Evolutionary conservation across 1,284 basidiomycete genomes (phyloP).

Genomic region (Sanghuangporus baumii): DNA sequence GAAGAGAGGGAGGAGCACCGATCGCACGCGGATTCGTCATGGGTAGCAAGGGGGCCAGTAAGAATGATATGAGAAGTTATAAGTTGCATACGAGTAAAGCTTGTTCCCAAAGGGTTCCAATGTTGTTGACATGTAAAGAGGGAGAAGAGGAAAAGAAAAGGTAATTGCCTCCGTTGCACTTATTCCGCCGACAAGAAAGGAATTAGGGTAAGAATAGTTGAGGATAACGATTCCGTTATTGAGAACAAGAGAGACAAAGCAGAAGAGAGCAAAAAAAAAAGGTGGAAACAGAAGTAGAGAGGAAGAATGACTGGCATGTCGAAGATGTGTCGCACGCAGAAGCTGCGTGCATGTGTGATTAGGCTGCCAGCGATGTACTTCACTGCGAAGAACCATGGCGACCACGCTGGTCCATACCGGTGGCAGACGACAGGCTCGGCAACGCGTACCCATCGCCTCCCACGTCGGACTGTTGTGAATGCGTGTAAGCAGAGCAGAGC

Average conservation of each 20-base stretch:
- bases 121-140: conserved; percentile 2
- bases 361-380: neutral
- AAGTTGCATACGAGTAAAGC: conserved; percentile 13
- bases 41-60: neutral
- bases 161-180: neutral
- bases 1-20: neutral
- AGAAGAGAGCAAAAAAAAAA: conserved; percentile 5
- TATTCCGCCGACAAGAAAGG: conserved; percentile 9
- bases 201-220: conserved; percentile 2
- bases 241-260: neutral
- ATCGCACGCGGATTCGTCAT: conserved; percentile 1
- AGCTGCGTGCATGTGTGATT: conserved; percentile 4
- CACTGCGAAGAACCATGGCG: conserved; percentile 4
- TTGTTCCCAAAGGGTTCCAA: conserved; percentile 8
- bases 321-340: neutral
- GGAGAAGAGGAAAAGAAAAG: neutral
- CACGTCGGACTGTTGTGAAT: conserved; percentile 8
- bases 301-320: neutral
- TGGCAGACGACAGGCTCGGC: conserved; percentile 8
- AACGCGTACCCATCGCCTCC: conserved; percentile 1
- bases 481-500: conserved; percentile 9
- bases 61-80: conserved; percentile 8
- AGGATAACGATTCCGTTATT: neutral
- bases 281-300: neutral
- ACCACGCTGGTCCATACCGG: conserved; percentile 10